Conservation (phyloP, 805 yeast genomes). For the Deakozyma indianensis region DNA sequence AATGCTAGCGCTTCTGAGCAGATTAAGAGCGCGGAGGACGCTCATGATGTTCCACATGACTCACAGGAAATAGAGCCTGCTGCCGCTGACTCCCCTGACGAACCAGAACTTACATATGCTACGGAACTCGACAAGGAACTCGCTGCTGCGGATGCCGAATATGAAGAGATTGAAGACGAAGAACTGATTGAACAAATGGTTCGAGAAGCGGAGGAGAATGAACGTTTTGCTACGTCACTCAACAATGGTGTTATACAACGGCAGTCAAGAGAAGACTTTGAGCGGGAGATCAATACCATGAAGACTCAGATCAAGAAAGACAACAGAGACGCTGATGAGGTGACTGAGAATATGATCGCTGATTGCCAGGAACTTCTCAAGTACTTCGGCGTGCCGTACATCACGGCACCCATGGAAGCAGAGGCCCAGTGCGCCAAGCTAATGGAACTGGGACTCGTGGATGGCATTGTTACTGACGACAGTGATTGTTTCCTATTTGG, state of each 20-base stretch:
- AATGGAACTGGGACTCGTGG: slow-evolving; percentile 55
- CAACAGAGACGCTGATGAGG: slow-evolving; percentile 82
- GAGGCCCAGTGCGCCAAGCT: slow-evolving; percentile 96
- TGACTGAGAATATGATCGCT: slow-evolving; percentile 66
- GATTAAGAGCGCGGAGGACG: no score
- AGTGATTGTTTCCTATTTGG: slow-evolving; percentile 94
- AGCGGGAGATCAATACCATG: slow-evolving; percentile 25
- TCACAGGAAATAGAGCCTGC: no score
- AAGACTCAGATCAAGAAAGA: slow-evolving; percentile 51
- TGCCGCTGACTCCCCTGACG: no score
- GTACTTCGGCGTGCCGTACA: slow-evolving; percentile 84
- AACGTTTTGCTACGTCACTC: slow-evolving; percentile 36
- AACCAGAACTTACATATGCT: neutral
- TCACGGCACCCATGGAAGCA: slow-evolving; percentile 97
- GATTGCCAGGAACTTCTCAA: slow-evolving; percentile 84
- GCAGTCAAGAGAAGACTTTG: slow-evolving; percentile 11
- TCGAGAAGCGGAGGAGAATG: slow-evolving; percentile 62
- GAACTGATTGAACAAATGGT: slow-evolving; percentile 45
- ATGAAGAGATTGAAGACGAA: slow-evolving; percentile 56
- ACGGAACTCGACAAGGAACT: slow-evolving; percentile 8
- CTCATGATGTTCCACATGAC: no score
- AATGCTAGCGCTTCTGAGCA: no score
- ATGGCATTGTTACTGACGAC: slow-evolving; percentile 94
- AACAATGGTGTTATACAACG: slow-evolving; percentile 10
- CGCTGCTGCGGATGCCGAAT: slow-evolving; percentile 19